Conservation (phyloP, 106 monocot species). For the Dendrobium huoshanense region DNA sequence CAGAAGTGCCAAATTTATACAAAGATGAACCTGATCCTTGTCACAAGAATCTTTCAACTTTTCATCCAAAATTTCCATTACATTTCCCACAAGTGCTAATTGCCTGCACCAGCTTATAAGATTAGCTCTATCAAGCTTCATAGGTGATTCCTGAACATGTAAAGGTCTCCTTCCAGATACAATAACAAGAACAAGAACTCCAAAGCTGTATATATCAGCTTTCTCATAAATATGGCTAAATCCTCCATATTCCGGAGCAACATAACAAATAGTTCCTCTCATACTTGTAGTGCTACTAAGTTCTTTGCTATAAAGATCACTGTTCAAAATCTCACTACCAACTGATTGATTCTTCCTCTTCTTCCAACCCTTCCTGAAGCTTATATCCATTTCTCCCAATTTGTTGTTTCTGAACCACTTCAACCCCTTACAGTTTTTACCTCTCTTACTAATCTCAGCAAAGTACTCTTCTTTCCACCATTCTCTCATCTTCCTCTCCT, state of each 20-base stretch:
- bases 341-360: background rate
- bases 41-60: constrained; percentile 37
- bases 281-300: constrained; percentile 81
- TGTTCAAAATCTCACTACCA: background rate
- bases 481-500: constrained; percentile 35
- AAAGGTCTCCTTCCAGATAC: constrained; percentile 75
- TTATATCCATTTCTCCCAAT: background rate
- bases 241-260: constrained; percentile 56
- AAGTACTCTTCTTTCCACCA: constrained; percentile 97
- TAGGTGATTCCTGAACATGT: constrained; percentile 62
- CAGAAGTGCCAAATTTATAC: constrained; percentile 67
- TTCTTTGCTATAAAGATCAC: constrained; percentile 39
- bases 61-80: constrained; percentile 76
- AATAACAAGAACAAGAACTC: constrained; percentile 72
- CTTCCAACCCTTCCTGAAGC: background rate
- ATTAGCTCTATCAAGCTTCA: constrained; percentile 84
- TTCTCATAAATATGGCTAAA: constrained; percentile 54
- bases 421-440: background rate
- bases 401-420: too few relatives aligned
- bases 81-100: constrained; percentile 49
- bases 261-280: constrained; percentile 82
- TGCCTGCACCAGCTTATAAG: constrained; percentile 23
- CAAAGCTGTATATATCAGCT: constrained; percentile 73
- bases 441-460: constrained; percentile 63
- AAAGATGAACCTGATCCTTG: constrained; percentile 53